phyloP scores from a whole-genome alignment of 331 rosid species.

The Dryas integrifolia region DNA sequence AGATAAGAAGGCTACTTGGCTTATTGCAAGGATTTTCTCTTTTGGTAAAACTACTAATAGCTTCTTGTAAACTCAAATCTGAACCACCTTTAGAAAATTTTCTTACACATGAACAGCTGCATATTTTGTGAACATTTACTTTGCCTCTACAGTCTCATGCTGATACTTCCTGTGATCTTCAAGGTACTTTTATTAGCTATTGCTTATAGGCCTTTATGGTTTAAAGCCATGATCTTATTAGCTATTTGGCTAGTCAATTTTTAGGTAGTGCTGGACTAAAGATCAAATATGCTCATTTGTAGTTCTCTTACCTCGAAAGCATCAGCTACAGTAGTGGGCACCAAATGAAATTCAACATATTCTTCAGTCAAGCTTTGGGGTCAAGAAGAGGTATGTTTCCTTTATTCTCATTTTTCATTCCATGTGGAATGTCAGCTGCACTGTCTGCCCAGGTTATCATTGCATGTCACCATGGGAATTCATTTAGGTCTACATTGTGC shows the following conservation, averaged over 20 bases:
- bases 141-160: constrained; percentile 13
- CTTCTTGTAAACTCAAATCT: constrained; percentile 6
- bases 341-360: background rate
- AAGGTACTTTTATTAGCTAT: constrained; percentile 37
- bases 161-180: constrained; percentile 23
- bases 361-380: no score
- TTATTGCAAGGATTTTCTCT: background rate
- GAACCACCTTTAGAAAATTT: background rate
- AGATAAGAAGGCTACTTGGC: background rate
- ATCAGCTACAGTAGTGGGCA: constrained; percentile 33
- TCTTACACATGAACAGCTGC: background rate
- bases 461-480: no score
- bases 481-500: no score
- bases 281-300: constrained; percentile 24
- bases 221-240: constrained; percentile 8
- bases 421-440: no score
- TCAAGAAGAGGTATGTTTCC: no score
- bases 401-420: no score
- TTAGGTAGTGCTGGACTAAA: constrained; percentile 13
- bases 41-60: constrained; percentile 4
- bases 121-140: background rate
- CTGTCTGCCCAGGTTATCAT: no score
- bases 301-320: constrained; percentile 60
- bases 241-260: background rate
- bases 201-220: constrained; percentile 42